A percentile compares a stretch with the other conserved stretches of the same genome.
These are phyloP conservation scores for Didymosphaeria variabile DNA, from an alignment of 2,329 filamentous ascomycete genomes.

Conservation along the genomic window DNA sequence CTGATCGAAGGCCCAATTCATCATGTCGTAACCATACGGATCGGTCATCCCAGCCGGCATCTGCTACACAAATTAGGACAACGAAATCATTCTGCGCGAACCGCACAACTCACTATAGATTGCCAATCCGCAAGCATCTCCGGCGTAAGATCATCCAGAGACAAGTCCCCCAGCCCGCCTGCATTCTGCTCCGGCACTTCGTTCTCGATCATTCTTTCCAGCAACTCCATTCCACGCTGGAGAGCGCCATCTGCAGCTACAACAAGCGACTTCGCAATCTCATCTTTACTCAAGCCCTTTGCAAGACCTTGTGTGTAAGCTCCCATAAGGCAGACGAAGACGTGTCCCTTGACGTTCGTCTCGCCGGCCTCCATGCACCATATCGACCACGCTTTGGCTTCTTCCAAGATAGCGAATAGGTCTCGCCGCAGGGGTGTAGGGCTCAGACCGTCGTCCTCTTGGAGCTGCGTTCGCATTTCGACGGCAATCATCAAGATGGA, in stretches of 20 bases:
- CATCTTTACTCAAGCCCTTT: slow-evolving; percentile 19
- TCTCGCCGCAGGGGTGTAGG: slow-evolving; percentile 29
- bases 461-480: slow-evolving; percentile 33
- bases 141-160: slow-evolving; percentile 10
- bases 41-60: slow-evolving; percentile 13
- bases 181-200: neutral
- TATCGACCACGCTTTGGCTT: slow-evolving; percentile 32
- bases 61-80: slow-evolving; percentile 11
- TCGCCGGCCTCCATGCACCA: slow-evolving; percentile 39
- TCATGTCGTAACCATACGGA: slow-evolving; percentile 15
- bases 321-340: slow-evolving; percentile 30
- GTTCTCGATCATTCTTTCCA: slow-evolving; percentile 27
- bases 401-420: slow-evolving; percentile 29
- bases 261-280: slow-evolving; percentile 25
- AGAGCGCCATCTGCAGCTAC: slow-evolving; percentile 28
- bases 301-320: slow-evolving; percentile 35
- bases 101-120: slow-evolving; percentile 18
- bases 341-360: slow-evolving; percentile 41
- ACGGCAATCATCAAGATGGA: slow-evolving; percentile 30
- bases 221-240: slow-evolving; percentile 28
- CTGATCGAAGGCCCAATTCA: slow-evolving; percentile 25
- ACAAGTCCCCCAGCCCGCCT: slow-evolving; percentile 4
- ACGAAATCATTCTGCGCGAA: neutral
- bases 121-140: slow-evolving; percentile 23
- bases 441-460: slow-evolving; percentile 37